These are phyloP conservation scores for Xylariaceae sp. DNA, from an alignment of 2,329 filamentous ascomycete genomes.

Conservation along the genomic window DNA sequence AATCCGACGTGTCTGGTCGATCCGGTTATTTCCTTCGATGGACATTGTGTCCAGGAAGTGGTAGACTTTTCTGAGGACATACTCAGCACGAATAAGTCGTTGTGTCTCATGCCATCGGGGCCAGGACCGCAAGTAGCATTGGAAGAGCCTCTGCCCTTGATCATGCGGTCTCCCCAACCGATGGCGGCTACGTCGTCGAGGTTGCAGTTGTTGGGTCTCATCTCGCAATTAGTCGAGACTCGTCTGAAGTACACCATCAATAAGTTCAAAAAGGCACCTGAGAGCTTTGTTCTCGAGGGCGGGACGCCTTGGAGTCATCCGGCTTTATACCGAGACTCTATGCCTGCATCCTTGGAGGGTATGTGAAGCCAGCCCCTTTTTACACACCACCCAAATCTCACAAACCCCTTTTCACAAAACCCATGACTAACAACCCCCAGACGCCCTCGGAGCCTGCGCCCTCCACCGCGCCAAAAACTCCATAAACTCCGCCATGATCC, in stretches of 20 bases:
- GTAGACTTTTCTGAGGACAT: slow-evolving; percentile 10
- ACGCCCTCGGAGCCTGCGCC: slow-evolving; percentile 16
- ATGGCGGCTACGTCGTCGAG: neutral
- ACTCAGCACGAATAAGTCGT: neutral
- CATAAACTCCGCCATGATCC: slow-evolving; percentile 14
- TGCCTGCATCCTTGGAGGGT: slow-evolving; percentile 19
- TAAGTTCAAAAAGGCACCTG: slow-evolving; percentile 11
- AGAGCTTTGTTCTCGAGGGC: slow-evolving; percentile 13
- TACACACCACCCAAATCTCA: neutral
- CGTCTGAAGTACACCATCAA: slow-evolving; percentile 15
- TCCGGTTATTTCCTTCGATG: slow-evolving; percentile 11
- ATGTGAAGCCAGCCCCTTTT: neutral
- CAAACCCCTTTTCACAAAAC: neutral
- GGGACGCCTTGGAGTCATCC: slow-evolving; percentile 20
- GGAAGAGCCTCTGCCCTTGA: slow-evolving; percentile 10
- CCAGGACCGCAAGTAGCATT: neutral
- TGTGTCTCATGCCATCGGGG: slow-evolving; percentile 1
- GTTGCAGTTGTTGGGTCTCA: slow-evolving; percentile 6
- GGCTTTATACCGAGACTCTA: slow-evolving; percentile 16
- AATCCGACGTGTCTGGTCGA: slow-evolving; percentile 1
- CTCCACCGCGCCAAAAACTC: slow-evolving; percentile 17
- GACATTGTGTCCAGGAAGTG: slow-evolving; percentile 3
- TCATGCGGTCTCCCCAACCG: slow-evolving; percentile 3
- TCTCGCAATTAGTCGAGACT: slow-evolving; percentile 14
- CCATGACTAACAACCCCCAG: slow-evolving; percentile 8